phyloP scores from a whole-genome alignment of 2,329 filamentous ascomycete genomes.

The Fonsecaea nubica region DNA sequence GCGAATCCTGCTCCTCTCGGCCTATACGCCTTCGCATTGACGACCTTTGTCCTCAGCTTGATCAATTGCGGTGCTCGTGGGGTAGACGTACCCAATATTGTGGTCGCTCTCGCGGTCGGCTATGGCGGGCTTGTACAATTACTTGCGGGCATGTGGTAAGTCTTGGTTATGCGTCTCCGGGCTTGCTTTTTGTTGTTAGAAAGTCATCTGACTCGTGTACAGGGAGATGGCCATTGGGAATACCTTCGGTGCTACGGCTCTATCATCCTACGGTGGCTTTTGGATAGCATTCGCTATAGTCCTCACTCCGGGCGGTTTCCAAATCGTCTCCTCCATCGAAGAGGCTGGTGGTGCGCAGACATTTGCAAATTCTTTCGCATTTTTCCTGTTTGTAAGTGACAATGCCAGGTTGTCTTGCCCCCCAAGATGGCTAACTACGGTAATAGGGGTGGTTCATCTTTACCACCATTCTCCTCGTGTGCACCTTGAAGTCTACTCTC shows the following conservation, averaged over 20 bases:
- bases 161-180: conserved; percentile 25
- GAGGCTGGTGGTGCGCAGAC: conserved; percentile 45
- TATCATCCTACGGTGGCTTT: conserved; percentile 83
- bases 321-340: conserved; percentile 60
- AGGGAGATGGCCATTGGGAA: conserved; percentile 87
- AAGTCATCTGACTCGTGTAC: background rate
- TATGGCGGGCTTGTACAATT: conserved; percentile 82
- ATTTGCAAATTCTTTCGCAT: conserved; percentile 68
- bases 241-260: conserved; percentile 81
- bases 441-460: conserved; percentile 79
- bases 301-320: conserved; percentile 70
- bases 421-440: no score
- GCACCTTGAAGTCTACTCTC: conserved; percentile 77
- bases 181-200: no score
- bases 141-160: conserved; percentile 83
- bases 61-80: conserved; percentile 73
- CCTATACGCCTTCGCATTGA: conserved; percentile 79
- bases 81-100: conserved; percentile 68
- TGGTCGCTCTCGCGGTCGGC: conserved; percentile 71
- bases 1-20: conserved; percentile 81
- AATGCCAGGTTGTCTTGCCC: background rate
- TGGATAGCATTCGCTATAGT: conserved; percentile 79
- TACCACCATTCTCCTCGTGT: conserved; percentile 74
- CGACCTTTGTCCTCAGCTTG: conserved; percentile 77
- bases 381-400: conserved; percentile 68